These are phyloP conservation scores for Boletus sp. DNA, from an alignment of 768 basidiomycete species.

Conservation along the genomic window DNA sequence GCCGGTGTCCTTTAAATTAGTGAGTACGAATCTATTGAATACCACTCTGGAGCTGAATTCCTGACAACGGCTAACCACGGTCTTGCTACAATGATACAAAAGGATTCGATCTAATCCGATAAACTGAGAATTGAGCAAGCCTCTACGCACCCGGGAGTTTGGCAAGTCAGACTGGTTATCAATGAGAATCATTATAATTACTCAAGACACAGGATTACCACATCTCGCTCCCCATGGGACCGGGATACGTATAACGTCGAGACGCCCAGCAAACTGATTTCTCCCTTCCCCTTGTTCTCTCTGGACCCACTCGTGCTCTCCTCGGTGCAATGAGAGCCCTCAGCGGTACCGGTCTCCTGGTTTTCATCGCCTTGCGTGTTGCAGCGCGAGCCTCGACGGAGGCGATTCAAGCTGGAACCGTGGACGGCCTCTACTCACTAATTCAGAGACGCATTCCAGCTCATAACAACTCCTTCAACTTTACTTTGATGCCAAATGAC, in stretches of 20 bases:
- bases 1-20: too few species aligned
- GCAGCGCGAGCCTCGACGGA: not conserved
- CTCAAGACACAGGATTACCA: not conserved
- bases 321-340: not conserved
- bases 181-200: not conserved
- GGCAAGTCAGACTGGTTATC: too few species aligned
- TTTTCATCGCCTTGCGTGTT: not conserved
- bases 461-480: slow-evolving; percentile 32
- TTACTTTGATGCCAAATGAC: slow-evolving; percentile 24
- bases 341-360: not conserved
- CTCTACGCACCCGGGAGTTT: too few species aligned
- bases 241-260: not conserved
- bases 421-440: slow-evolving; percentile 34
- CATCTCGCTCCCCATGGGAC: not conserved
- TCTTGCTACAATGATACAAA: too few species aligned
- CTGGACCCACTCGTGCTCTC: not conserved
- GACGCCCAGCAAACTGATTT: not conserved
- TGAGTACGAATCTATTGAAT: too few species aligned
- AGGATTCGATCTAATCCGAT: too few species aligned
- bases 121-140: too few species aligned
- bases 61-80: too few species aligned
- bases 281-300: not conserved
- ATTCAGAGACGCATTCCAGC: slow-evolving; percentile 35
- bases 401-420: not conserved
- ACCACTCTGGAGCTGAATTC: too few species aligned